Base-by-base conservation (phyloP, 306 rosid genomes). In the Dalbergia cochinchinensis region DNA sequence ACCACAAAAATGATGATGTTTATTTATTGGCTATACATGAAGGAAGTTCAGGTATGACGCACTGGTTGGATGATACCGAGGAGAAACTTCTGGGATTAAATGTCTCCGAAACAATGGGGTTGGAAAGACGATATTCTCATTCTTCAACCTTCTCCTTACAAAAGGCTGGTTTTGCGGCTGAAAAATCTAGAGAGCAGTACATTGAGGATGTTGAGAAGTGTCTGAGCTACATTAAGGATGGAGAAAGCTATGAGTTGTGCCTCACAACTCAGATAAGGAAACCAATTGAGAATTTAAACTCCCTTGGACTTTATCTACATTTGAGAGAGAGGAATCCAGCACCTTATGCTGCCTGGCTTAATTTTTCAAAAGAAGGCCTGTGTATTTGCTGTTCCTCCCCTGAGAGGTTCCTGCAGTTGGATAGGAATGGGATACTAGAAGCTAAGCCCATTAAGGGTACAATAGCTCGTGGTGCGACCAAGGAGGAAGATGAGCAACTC, bases 381-480 rank as follows among this genome's bases (percentile, higher is more conserved):
- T 80, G 84, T 64, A 86, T 96, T 58, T 96, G 99, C 83, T 93
- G 96, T 81, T 96, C 99, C 77, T 96, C 98, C 26, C 99, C 99
- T 4, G 99, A 96, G 91, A 86, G 98, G 87, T 96, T 96, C 85
- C 80, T 96, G 64, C 89, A 85, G 85, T 81, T 96, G 87, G 92
- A 93, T 80, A 83, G 90, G 77, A 84, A 84, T 74, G 92, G 88
- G 34, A 48, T 87, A 6, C 90, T 96, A 77, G 99, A 96, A 90
- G 98, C 99, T 35, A 96, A 96, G 82, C 99, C 99, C 76, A 96
- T 96, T 53, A 96, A 96, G 86, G 99, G 99, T 55, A 96, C 99
- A 4, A 16, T 89, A 83, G 90, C 95, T 81, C 98, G 99, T 31
- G 99, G 99, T 44, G 75, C 83, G 48, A 93, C 98, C 51, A 71